Base-by-base conservation (phyloP, 345 rosid species). In the Aegle marmelos region DNA sequence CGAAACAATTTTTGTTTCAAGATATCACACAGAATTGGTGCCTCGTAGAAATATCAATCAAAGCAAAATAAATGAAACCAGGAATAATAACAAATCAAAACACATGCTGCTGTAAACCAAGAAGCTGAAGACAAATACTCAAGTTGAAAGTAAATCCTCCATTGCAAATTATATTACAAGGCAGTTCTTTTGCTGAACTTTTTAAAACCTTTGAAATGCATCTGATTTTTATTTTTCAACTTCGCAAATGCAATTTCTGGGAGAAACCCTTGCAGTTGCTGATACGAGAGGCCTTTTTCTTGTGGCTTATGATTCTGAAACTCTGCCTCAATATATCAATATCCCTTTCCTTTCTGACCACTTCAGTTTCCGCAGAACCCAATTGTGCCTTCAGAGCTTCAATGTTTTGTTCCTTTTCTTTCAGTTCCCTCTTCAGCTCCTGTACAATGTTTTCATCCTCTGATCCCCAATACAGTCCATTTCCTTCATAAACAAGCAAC, bases 301-400 rank as follows among this genome's bases (percentile, higher is more conserved):
- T 77, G 72, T 65, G 63, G 79, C 84, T 85, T 79, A 88, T 80
- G 73, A 93, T 93, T 67, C 86, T 86, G 77, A 89, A 79, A 81
- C 93, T 91, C 83, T 93, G 98, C 75, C 91, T 88, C 65, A 93
- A 85, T 37, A 93, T 86, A 85, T 92, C 98, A 31, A 86, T 77
- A 59, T 92, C 95, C 75, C 88, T 84, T 78, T 87, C 86, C 73
- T 81, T 91, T 37, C 68, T 90, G 79, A 73, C 41, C 75, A 73
- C 78, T 76, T 90, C 88, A 25, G 62, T 78, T 83, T 93, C 93
- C 80, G 79, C 80, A 9, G 83, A 77, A 68, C 72, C 85, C 74
- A 90, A 48, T 66, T 67, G 75, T n/a, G 76, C 81, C 68, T 83
- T 87, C 50, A 92, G 87, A 53, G 82, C 81, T 71, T 85, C 80